These are phyloP conservation scores for Crithidia thermophila DNA, from an alignment of 208 protist genomes.

Conservation along the genomic window DNA sequence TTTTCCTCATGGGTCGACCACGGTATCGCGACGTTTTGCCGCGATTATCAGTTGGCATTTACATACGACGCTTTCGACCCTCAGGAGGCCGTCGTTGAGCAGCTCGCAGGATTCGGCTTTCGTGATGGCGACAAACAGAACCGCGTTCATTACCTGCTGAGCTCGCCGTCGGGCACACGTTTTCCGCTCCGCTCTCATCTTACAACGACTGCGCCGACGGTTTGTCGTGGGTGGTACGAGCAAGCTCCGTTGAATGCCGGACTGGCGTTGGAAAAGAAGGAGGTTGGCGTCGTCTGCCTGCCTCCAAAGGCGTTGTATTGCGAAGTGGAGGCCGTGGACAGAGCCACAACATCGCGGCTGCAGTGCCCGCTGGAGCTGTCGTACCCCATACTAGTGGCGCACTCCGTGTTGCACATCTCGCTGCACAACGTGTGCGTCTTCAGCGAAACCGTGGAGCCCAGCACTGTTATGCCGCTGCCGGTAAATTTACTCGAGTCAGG, in stretches of 20 bases:
- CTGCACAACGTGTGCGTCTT: constrained; percentile 83
- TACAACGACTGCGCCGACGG: constrained; percentile 30
- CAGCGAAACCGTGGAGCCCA: constrained; percentile 44
- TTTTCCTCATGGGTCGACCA: constrained; percentile 51
- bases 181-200: constrained; percentile 27
- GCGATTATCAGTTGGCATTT: constrained; percentile 36
- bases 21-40: constrained; percentile 48
- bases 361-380: constrained; percentile 84
- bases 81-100: constrained; percentile 35
- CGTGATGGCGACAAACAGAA: constrained; percentile 28
- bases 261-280: constrained; percentile 39
- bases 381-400: constrained; percentile 69
- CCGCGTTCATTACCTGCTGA: constrained; percentile 59
- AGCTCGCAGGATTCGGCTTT: constrained; percentile 53
- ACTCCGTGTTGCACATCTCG: constrained; percentile 77
- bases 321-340: constrained; percentile 49
- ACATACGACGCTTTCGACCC: too few species aligned
- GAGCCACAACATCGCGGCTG: constrained; percentile 31
- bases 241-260: constrained; percentile 47
- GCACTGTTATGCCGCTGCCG: constrained; percentile 54
- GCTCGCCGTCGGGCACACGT: constrained; percentile 34
- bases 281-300: constrained; percentile 60
- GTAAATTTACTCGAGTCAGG: constrained; percentile 53
- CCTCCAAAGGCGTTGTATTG: constrained; percentile 54
- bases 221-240: constrained; percentile 84